Evolutionary conservation across 2,329 filamentous ascomycete species (phyloP).

Genomic region (Niveomyces coronatus): DNA sequence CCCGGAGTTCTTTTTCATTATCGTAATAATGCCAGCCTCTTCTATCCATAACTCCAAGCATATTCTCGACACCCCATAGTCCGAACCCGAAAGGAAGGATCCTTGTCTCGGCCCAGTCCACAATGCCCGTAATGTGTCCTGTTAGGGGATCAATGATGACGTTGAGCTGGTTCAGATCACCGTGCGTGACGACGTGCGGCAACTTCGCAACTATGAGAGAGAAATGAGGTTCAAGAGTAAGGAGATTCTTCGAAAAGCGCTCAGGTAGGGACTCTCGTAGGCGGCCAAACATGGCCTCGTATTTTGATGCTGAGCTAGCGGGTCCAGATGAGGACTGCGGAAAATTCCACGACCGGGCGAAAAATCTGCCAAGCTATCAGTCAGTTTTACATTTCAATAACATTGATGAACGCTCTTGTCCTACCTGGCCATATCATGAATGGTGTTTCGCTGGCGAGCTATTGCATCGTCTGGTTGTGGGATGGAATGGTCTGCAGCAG

Average conservation of each 20-base stretch:
- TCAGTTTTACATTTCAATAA: neutral
- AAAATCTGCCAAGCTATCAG: constrained; percentile 11
- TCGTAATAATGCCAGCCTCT: constrained; percentile 13
- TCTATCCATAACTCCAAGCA: constrained; percentile 13
- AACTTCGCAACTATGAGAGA: constrained; percentile 11
- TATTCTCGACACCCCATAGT: constrained; percentile 19
- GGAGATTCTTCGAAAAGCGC: constrained; percentile 8
- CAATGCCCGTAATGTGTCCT: constrained; percentile 19
- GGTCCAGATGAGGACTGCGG: neutral
- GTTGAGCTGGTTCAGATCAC: constrained; percentile 20
- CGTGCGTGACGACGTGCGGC: constrained; percentile 16
- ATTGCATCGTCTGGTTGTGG: constrained; percentile 4
- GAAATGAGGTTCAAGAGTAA: constrained; percentile 5
- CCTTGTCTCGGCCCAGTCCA: constrained; percentile 21
- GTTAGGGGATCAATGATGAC: constrained; percentile 17
- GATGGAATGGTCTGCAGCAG: constrained; percentile 5
- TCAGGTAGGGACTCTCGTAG: constrained; percentile 8
- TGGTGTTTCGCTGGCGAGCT: constrained; percentile 6
- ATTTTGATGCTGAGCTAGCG: constrained; percentile 7
- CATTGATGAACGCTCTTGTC: neutral
- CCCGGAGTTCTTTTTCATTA: constrained; percentile 5
- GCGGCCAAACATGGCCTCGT: constrained; percentile 5
- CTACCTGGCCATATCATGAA: constrained; percentile 8
- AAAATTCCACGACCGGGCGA: constrained; percentile 12
- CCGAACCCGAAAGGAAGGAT: constrained; percentile 21